These are phyloP conservation scores for Blastocrithidia nonstop DNA, from an alignment of 208 protist genomes.

Conservation along the genomic window DNA sequence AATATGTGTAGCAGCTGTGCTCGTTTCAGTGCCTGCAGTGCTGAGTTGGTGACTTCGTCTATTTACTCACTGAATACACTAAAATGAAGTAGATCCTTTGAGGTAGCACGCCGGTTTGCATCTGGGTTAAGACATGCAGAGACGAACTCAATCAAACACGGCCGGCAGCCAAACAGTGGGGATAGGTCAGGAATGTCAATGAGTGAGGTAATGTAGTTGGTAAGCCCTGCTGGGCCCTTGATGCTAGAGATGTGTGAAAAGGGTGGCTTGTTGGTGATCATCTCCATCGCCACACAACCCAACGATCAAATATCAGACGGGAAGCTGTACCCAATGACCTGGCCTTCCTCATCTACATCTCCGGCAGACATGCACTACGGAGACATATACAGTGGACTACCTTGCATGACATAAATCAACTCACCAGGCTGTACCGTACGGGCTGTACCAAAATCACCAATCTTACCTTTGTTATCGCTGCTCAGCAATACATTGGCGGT, in stretches of 20 bases:
- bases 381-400: conserved; percentile 81
- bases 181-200: conserved; percentile 75
- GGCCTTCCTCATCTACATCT: conserved; percentile 53
- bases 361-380: conserved; percentile 77
- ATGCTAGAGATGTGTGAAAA: conserved; percentile 65
- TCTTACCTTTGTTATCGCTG: conserved; percentile 60
- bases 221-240: conserved; percentile 54
- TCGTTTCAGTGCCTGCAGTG: conserved; percentile 50
- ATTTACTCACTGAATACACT: conserved; percentile 58
- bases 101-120: conserved; percentile 43
- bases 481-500: conserved; percentile 84
- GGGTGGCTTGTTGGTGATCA: conserved; percentile 72
- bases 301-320: conserved; percentile 80
- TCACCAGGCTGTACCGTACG: conserved; percentile 34
- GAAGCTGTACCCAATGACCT: conserved; percentile 60
- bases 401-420: conserved; percentile 72
- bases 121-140: conserved; percentile 67
- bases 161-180: conserved; percentile 44
- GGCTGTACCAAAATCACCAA: conserved; percentile 87
- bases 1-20: conserved; percentile 73
- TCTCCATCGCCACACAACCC: conserved; percentile 76
- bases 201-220: conserved; percentile 62
- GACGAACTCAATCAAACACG: conserved; percentile 66
- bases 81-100: conserved; percentile 52
- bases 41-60: conserved; percentile 49